A percentile compares a stretch with the other conserved stretches of the same genome.
Conservation (phyloP, 192 early-diverging fungal species). For the Spizellomyces sp. region DNA sequence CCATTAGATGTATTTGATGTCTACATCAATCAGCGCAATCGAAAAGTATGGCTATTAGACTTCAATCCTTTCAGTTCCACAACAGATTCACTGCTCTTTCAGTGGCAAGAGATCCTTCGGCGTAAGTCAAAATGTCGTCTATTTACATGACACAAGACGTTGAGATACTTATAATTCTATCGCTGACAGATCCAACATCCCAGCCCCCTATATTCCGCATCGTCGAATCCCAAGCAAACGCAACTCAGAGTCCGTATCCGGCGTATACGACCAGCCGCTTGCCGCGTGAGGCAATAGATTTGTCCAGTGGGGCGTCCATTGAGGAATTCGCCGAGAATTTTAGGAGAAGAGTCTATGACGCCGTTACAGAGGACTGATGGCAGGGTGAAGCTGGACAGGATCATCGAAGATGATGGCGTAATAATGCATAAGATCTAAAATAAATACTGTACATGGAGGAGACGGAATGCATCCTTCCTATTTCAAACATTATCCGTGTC, state of each 20-base stretch:
- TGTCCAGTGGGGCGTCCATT: constrained; percentile 69
- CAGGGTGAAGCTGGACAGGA: too few species aligned
- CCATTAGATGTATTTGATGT: constrained; percentile 84
- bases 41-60: constrained; percentile 79
- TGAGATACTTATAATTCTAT: not conserved
- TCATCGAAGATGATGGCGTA: too few species aligned
- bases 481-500: too few species aligned
- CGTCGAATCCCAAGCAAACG: constrained; percentile 44
- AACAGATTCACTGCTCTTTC: constrained; percentile 83
- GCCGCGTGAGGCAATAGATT: constrained; percentile 73
- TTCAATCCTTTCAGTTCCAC: constrained; percentile 84
- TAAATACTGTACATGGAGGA: too few species aligned
- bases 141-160: not conserved
- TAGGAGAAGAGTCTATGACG: not conserved
- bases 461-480: too few species aligned
- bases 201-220: constrained; percentile 19
- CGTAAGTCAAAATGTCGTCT: not conserved
- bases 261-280: constrained; percentile 67
- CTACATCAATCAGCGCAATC: constrained; percentile 68
- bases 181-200: not conserved
- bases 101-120: constrained; percentile 74
- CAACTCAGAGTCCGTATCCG: constrained; percentile 49
- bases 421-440: too few species aligned
- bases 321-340: constrained; percentile 65
- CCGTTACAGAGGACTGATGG: not conserved